A percentile compares a stretch with the other conserved stretches of the same genome.
These are phyloP conservation scores for Pleodorina starrii DNA, from an alignment of 139 green algal species.

Conservation along the genomic window DNA sequence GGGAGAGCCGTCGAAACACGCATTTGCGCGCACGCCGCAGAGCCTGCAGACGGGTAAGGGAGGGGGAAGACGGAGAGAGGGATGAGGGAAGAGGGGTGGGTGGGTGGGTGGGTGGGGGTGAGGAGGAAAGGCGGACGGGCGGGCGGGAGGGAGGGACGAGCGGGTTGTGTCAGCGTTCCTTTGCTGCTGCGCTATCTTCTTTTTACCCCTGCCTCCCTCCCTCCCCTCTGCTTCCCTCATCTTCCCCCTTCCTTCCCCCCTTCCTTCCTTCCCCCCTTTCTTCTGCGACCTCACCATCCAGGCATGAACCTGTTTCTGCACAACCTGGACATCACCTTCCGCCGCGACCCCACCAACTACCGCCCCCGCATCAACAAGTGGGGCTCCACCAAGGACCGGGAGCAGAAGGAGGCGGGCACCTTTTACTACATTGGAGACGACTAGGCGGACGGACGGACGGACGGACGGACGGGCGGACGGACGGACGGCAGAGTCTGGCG, in stretches of 20 bases:
- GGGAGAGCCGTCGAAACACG: slow-evolving; percentile 85
- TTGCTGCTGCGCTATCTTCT: no score
- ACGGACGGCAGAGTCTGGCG: not conserved
- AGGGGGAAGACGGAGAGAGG: not conserved
- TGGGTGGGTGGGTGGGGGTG: not conserved
- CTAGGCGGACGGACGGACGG: not conserved
- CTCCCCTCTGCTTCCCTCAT: not conserved
- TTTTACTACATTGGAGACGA: slow-evolving; percentile 87
- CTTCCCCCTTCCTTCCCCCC: not conserved
- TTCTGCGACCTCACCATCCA: slow-evolving; percentile 28
- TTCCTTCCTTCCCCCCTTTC: not conserved
- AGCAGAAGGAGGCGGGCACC: slow-evolving; percentile 96
- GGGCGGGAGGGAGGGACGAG: no score
- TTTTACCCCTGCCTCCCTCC: not conserved
- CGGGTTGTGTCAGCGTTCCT: no score
- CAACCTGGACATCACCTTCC: slow-evolving; percentile 99
- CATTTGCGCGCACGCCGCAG: slow-evolving; percentile 86
- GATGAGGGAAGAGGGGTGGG: not conserved
- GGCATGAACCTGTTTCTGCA: slow-evolving; percentile 95
- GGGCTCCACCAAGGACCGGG: slow-evolving; percentile 94
- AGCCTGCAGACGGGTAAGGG: slow-evolving; percentile 79
- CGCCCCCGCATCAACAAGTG: slow-evolving; percentile 98
- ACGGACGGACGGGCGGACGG: not conserved
- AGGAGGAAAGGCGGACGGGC: not conserved
- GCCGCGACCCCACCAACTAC: slow-evolving; percentile 98